Evolutionary conservation across 129 eudicot genomes (phyloP).

Genomic region (Sambucus nigra): DNA sequence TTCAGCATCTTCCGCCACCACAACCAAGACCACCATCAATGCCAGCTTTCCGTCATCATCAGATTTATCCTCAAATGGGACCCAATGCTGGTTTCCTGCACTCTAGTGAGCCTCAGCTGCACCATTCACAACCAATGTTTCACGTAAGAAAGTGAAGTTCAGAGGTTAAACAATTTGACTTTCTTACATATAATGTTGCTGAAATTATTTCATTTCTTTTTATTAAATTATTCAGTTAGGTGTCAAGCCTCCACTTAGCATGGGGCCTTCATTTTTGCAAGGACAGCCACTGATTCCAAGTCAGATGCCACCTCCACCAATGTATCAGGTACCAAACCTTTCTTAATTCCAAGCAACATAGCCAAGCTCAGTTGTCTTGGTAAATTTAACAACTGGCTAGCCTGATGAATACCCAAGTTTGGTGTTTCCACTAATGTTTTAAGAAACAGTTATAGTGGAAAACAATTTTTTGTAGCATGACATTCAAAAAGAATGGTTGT

Average conservation of each 20-base stretch:
- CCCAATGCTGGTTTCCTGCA: constrained; percentile 58
- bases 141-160: constrained; percentile 36
- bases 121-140: constrained; percentile 72
- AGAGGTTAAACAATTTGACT: not conserved
- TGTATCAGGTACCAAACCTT: constrained; percentile 49
- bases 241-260: constrained; percentile 38
- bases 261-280: constrained; percentile 59
- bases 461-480: too few relatives aligned
- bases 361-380: not conserved
- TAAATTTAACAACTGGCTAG: not conserved
- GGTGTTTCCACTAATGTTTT: too few relatives aligned
- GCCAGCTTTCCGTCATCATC: constrained; percentile 61
- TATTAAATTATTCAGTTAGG: constrained; percentile 27
- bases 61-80: constrained; percentile 51
- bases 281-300: constrained; percentile 47
- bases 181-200: not conserved
- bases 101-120: constrained; percentile 55
- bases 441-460: too few relatives aligned
- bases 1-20: constrained; percentile 55
- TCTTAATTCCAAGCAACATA: not conserved
- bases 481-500: too few relatives aligned
- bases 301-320: constrained; percentile 48
- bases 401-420: too few relatives aligned
- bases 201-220: not conserved
- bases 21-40: constrained; percentile 61